Conservation (phyloP, 1,139 yeast species). For the Zygotorulaspora mrakii region DNA sequence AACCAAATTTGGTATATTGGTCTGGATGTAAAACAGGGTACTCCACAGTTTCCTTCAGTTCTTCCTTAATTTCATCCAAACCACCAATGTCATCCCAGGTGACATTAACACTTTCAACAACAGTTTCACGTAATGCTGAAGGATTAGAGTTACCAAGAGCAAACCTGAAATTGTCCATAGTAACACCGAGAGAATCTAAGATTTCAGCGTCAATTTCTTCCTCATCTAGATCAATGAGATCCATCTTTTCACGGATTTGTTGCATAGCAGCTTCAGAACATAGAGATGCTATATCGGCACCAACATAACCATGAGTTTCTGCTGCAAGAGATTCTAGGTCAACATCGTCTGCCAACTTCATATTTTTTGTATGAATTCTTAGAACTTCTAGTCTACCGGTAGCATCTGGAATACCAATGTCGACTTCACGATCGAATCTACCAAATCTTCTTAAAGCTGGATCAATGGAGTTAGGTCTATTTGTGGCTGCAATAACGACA, state of each 20-base stretch:
- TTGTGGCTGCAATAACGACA: slow-evolving; percentile 93
- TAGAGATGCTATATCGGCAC: slow-evolving; percentile 89
- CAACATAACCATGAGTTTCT: slow-evolving; percentile 97
- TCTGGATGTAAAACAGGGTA: slow-evolving; percentile 98
- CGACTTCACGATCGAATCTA: slow-evolving; percentile 98
- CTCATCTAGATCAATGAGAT: slow-evolving; percentile 92
- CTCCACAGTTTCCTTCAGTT: slow-evolving; percentile 97
- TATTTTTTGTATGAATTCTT: slow-evolving; percentile 91
- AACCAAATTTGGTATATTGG: slow-evolving; percentile 95
- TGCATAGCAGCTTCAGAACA: slow-evolving; percentile 99
- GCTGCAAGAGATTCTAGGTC: slow-evolving; percentile 89
- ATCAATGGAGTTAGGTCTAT: slow-evolving; percentile 97
- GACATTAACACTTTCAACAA: slow-evolving; percentile 96
- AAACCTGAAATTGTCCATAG: slow-evolving; percentile 97
- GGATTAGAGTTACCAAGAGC: slow-evolving; percentile 98
- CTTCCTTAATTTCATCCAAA: slow-evolving; percentile 89
- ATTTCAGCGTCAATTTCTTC: slow-evolving; percentile 96
- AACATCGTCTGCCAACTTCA: slow-evolving; percentile 93
- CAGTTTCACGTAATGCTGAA: slow-evolving; percentile 98
- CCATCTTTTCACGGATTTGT: slow-evolving; percentile 99
- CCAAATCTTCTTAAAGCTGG: slow-evolving; percentile 98
- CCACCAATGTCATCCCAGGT: slow-evolving; percentile 89
- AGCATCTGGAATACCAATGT: slow-evolving; percentile 98
- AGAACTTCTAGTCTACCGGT: slow-evolving; percentile 96
- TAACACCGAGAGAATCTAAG: slow-evolving; percentile 92